Evolutionary conservation across 306 rosid genomes (phyloP).

Genomic region (Benincasa hispida): DNA sequence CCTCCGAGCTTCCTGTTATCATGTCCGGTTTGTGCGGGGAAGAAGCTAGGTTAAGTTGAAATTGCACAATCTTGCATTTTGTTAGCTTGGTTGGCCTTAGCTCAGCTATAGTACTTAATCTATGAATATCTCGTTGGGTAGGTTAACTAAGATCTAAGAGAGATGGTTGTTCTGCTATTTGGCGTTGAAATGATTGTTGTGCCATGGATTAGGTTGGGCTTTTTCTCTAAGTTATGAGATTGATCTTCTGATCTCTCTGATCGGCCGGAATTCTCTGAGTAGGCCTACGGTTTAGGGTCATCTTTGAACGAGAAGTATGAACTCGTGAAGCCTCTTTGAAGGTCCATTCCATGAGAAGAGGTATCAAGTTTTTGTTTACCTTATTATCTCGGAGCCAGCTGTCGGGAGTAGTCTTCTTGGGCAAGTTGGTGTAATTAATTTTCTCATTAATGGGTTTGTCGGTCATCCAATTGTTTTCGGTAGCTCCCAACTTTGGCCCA

Average conservation of each 20-base stretch:
- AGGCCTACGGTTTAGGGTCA: not conserved
- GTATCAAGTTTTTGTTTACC: conserved; percentile 9
- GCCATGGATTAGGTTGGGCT: not conserved
- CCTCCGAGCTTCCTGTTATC: not conserved
- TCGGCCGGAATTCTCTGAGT: not conserved
- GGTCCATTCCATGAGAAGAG: conserved; percentile 1
- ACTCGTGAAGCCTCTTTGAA: not conserved
- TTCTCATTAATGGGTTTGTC: conserved; percentile 19
- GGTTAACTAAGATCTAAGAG: not conserved
- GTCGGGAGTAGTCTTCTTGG: conserved; percentile 8
- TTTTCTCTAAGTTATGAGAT: not conserved
- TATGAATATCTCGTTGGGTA: not conserved
- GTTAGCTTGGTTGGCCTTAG: not conserved
- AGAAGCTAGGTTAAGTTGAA: not conserved
- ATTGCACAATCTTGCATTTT: not conserved
- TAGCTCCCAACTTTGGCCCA: conserved; percentile 10
- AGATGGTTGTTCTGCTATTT: not conserved
- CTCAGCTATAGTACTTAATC: not conserved
- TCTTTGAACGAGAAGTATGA: not conserved
- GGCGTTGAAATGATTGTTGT: not conserved
- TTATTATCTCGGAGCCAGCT: conserved; percentile 16
- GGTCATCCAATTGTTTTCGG: conserved; percentile 14
- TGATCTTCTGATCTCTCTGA: not conserved
- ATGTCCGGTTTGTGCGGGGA: not conserved
- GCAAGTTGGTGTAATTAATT: conserved; percentile 3